These are phyloP conservation scores for Quercus agrifolia DNA, from an alignment of 306 rosid genomes.

Conservation along the genomic window DNA sequence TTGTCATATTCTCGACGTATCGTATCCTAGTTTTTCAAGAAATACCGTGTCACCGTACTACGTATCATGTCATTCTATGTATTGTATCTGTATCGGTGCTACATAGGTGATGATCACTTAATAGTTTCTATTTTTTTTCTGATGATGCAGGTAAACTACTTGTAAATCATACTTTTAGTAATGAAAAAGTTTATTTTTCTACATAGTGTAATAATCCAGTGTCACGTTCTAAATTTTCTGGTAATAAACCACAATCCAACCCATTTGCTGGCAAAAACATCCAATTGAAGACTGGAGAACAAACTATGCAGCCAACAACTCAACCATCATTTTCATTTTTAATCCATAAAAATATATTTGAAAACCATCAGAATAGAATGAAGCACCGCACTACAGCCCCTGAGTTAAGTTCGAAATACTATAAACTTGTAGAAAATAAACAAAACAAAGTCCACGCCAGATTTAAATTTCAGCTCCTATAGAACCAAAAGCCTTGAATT, in stretches of 20 bases:
- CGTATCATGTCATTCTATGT: too few species aligned
- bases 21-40: too few species aligned
- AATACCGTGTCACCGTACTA: too few species aligned
- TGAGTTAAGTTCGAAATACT: neutral
- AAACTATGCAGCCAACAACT: neutral
- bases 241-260: neutral
- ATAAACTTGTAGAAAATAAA: neutral
- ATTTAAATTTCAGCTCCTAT: neutral
- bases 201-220: too few species aligned
- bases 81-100: rapidly evolving
- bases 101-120: neutral
- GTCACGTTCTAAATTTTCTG: neutral
- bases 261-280: neutral
- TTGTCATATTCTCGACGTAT: too few species aligned
- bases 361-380: neutral
- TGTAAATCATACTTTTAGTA: neutral
- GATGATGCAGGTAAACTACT: neutral
- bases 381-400: neutral
- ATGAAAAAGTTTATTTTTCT: neutral
- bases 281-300: neutral
- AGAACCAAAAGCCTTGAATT: neutral
- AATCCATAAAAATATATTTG: neutral
- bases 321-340: neutral
- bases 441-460: neutral
- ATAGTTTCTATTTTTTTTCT: neutral